These are phyloP conservation scores for Novymonas esmeraldas DNA, from an alignment of 208 protist genomes.

Conservation along the genomic window DNA sequence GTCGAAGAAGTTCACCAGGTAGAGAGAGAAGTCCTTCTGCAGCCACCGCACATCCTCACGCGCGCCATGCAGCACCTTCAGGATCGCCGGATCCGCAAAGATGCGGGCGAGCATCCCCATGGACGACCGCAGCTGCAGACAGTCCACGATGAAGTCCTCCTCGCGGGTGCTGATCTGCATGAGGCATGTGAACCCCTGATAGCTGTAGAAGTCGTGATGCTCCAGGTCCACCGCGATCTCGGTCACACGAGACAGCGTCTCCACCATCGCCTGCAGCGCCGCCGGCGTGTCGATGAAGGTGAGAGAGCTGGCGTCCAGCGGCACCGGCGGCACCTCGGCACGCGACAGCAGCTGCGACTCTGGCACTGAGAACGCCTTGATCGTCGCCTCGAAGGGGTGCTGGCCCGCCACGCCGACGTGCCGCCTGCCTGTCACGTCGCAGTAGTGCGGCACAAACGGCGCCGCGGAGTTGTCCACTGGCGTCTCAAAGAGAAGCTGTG, in stretches of 20 bases:
- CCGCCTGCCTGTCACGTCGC: slow-evolving; percentile 49
- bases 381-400: slow-evolving; percentile 79
- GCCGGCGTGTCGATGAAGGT: slow-evolving; percentile 71
- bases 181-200: slow-evolving; percentile 97
- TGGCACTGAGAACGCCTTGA: slow-evolving; percentile 50
- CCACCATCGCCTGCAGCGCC: slow-evolving; percentile 52
- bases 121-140: slow-evolving; percentile 88
- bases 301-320: slow-evolving; percentile 63
- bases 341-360: slow-evolving; percentile 56
- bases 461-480: slow-evolving; percentile 73
- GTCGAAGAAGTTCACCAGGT: slow-evolving; percentile 99
- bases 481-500: slow-evolving; percentile 79
- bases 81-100: slow-evolving; percentile 93
- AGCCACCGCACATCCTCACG: slow-evolving; percentile 97
- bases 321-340: slow-evolving; percentile 64
- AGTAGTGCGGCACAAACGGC: slow-evolving; percentile 71
- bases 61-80: slow-evolving; percentile 98
- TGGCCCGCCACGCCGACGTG: slow-evolving; percentile 59
- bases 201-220: slow-evolving; percentile 95
- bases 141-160: slow-evolving; percentile 98
- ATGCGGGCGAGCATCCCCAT: slow-evolving; percentile 90
- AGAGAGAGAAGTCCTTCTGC: slow-evolving; percentile 98
- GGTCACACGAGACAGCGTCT: slow-evolving; percentile 44
- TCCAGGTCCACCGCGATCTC: slow-evolving; percentile 97
- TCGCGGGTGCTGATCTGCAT: slow-evolving; percentile 98